Evolutionary conservation across 2,329 filamentous ascomycete genomes (phyloP).

Genomic region (Ophiocordyceps robertsii): DNA sequence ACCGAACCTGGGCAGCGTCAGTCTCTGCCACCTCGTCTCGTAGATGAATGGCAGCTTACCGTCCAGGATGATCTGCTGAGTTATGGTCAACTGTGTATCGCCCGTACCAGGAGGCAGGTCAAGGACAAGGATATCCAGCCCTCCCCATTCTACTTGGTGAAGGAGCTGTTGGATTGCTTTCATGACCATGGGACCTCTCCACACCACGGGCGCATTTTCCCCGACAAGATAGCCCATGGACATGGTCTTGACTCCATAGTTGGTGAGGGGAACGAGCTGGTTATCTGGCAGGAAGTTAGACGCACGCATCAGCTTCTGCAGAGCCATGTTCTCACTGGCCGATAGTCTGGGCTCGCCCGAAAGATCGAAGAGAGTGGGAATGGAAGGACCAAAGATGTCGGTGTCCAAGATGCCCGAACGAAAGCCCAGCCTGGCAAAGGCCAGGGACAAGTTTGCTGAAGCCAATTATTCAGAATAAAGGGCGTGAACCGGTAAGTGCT

Average conservation of each 20-base stretch:
- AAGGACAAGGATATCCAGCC: conserved; percentile 74
- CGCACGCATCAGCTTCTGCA: not conserved
- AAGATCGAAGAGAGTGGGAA: conserved; percentile 79
- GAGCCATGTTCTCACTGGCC: conserved; percentile 36
- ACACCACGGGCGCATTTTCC: conserved; percentile 73
- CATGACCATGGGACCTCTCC: conserved; percentile 95
- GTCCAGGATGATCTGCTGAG: conserved; percentile 82
- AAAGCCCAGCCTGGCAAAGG: conserved; percentile 71
- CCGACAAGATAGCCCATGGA: conserved; percentile 91
- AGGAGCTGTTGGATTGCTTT: conserved; percentile 92
- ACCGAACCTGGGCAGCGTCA: conserved; percentile 44
- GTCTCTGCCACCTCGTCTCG: not conserved
- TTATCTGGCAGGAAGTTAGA: conserved; percentile 38
- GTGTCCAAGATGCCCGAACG: conserved; percentile 83
- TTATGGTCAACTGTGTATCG: conserved; percentile 93
- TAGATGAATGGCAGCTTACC: conserved; percentile 31
- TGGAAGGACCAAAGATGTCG: conserved; percentile 92
- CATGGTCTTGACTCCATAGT: conserved; percentile 96
- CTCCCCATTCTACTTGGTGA: conserved; percentile 89
- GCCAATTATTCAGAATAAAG: not conserved
- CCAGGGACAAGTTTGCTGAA: conserved; percentile 69
- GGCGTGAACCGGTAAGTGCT: not conserved
- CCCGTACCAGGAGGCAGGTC: conserved; percentile 91
- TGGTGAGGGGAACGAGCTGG: conserved; percentile 73
- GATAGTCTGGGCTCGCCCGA: conserved; percentile 67